Conservation (phyloP, 129 eudicot species). For the Sambucus nigra region DNA sequence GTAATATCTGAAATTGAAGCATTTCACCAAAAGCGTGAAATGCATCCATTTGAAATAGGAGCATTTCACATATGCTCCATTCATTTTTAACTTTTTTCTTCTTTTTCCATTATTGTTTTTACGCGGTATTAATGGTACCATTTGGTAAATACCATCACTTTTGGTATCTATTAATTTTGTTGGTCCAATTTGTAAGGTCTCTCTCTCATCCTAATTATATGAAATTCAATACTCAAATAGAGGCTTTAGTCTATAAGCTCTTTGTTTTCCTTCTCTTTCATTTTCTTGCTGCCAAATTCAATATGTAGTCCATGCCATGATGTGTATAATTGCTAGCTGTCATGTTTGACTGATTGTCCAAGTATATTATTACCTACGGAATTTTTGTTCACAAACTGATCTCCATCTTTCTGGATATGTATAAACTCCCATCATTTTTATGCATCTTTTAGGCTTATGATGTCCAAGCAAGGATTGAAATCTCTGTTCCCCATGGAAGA, state of each 20-base stretch:
- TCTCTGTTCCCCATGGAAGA: conserved; percentile 88
- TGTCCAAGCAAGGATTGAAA: conserved; percentile 65
- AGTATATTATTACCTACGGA: neutral
- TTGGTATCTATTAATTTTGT: too few relatives aligned
- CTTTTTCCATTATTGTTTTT: too few relatives aligned
- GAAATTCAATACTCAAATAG: too few relatives aligned
- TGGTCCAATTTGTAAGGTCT: too few relatives aligned
- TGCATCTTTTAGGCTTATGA: conserved; percentile 41
- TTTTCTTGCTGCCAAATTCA: neutral
- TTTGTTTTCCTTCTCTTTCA: neutral
- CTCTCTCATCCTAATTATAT: too few relatives aligned
- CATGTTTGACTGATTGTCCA: neutral
- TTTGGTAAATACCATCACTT: too few relatives aligned
- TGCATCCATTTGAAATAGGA: too few relatives aligned
- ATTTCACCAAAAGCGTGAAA: too few relatives aligned
- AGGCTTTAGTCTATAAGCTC: neutral
- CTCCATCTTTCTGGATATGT: neutral
- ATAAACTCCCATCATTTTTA: neutral
- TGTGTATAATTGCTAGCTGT: neutral
- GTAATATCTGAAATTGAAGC: too few relatives aligned
- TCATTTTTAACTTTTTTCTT: too few relatives aligned
- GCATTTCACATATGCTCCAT: too few relatives aligned
- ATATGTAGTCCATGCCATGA: neutral
- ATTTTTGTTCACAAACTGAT: neutral
- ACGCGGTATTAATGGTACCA: too few relatives aligned